These are phyloP conservation scores for Pythium dissimile DNA, from an alignment of 352 stramenopile genomes.

Conservation along the genomic window DNA sequence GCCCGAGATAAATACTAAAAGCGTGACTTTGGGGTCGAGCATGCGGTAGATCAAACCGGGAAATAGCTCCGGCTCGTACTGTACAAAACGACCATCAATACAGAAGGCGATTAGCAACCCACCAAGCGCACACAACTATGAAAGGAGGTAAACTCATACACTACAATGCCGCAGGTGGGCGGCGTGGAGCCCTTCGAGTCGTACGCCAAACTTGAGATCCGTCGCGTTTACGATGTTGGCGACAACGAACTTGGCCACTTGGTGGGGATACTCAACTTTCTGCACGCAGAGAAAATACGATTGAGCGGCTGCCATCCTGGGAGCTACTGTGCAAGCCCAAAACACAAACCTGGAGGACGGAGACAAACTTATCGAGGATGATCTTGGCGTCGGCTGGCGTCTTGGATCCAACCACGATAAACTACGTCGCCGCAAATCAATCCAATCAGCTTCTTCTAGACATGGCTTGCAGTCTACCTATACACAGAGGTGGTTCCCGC, in stretches of 20 bases:
- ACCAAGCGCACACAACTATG: too few relatives aligned
- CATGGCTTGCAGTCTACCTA: background rate
- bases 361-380: slow-evolving; percentile 51
- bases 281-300: slow-evolving; percentile 6
- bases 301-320: background rate
- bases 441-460: background rate
- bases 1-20: slow-evolving; percentile 98
- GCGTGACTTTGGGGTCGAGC: slow-evolving; percentile 89
- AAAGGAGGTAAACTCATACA: slow-evolving; percentile 28
- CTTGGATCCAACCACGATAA: slow-evolving; percentile 54
- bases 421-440: slow-evolving; percentile 42
- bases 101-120: too few relatives aligned
- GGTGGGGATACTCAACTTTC: slow-evolving; percentile 57
- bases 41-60: slow-evolving; percentile 96
- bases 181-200: slow-evolving; percentile 64
- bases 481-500: background rate
- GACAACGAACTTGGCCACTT: slow-evolving; percentile 43
- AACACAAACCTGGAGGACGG: slow-evolving; percentile 45
- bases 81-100: too few relatives aligned
- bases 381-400: slow-evolving; percentile 34
- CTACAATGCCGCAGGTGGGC: slow-evolving; percentile 65
- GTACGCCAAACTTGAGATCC: slow-evolving; percentile 87
- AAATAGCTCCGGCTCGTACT: slow-evolving; percentile 98
- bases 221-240: slow-evolving; percentile 90
- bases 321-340: background rate